Evolutionary conservation across 768 basidiomycete species (phyloP).

Genomic region (Russula olivacea): DNA sequence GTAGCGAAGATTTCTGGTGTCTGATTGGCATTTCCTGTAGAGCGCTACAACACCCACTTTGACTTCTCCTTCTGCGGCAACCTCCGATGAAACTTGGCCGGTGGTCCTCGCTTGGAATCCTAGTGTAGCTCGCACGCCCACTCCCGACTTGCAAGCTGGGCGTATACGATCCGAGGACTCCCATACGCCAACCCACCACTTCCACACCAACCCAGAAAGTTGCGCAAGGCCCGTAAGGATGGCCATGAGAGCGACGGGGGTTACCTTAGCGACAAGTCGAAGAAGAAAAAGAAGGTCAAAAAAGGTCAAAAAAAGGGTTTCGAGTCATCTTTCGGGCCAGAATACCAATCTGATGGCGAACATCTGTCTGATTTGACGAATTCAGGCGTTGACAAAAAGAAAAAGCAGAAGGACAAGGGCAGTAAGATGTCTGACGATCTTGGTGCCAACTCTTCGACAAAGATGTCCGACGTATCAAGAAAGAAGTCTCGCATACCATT

Average conservation of each 20-base stretch:
- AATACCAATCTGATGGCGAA: constrained; percentile 34
- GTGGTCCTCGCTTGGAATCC: constrained; percentile 26
- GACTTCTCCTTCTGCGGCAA: constrained; percentile 39
- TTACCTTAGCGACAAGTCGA: constrained; percentile 28
- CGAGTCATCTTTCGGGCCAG: constrained; percentile 23
- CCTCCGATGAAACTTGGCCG: constrained; percentile 40
- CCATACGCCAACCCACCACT: not conserved
- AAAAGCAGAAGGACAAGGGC: constrained; percentile 20
- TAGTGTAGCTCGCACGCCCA: not conserved
- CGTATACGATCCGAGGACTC: constrained; percentile 9
- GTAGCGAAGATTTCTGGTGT: not conserved
- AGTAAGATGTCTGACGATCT: constrained; percentile 19
- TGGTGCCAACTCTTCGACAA: constrained; percentile 3
- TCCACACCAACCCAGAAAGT: constrained; percentile 28
- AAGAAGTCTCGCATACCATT: constrained; percentile 22
- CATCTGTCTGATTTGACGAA: constrained; percentile 25
- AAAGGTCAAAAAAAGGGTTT: constrained; percentile 27
- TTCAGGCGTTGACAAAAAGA: constrained; percentile 20
- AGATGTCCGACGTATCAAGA: constrained; percentile 1
- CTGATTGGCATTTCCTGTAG: constrained; percentile 22
- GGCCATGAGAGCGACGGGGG: constrained; percentile 32
- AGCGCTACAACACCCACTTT: constrained; percentile 32
- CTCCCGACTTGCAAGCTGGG: not conserved
- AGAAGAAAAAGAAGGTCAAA: constrained; percentile 29
- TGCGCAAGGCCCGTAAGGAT: constrained; percentile 27